phyloP scores from a whole-genome alignment of 441 rosid genomes.

The Populus hybrid region DNA sequence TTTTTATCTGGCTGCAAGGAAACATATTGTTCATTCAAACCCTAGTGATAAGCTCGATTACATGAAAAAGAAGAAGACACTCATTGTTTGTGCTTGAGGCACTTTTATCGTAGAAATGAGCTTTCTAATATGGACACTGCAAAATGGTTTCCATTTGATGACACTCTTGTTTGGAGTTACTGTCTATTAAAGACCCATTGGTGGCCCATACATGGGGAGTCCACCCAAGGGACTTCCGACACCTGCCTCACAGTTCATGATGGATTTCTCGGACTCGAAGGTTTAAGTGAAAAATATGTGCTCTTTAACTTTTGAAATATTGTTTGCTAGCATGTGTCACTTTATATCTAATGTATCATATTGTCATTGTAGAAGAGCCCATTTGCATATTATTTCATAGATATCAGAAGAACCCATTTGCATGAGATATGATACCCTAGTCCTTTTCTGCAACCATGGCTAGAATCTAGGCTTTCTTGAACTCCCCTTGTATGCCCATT shows the following conservation, averaged over 20 bases:
- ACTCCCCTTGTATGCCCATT: not conserved
- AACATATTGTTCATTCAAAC: not conserved
- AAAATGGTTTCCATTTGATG: not conserved
- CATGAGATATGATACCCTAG: too few relatives aligned
- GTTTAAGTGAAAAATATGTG: not conserved
- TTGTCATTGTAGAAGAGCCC: not conserved
- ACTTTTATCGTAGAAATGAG: not conserved
- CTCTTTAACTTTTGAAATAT: not conserved
- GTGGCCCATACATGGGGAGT: not conserved
- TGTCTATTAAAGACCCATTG: not conserved
- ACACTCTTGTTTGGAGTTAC: not conserved
- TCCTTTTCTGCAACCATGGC: too few relatives aligned
- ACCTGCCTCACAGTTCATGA: not conserved
- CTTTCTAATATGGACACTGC: not conserved
- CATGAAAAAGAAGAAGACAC: not conserved
- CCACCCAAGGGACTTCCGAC: not conserved
- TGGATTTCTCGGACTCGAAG: not conserved
- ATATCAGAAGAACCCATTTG: too few relatives aligned
- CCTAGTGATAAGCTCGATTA: not conserved
- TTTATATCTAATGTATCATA: not conserved
- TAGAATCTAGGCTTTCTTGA: not conserved
- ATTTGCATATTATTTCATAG: not conserved
- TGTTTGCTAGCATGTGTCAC: not conserved
- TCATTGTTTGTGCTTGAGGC: not conserved
- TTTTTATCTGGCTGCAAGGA: not conserved